phyloP scores from a whole-genome alignment of 2,329 filamentous ascomycete species.

The Thelonectria olida region DNA sequence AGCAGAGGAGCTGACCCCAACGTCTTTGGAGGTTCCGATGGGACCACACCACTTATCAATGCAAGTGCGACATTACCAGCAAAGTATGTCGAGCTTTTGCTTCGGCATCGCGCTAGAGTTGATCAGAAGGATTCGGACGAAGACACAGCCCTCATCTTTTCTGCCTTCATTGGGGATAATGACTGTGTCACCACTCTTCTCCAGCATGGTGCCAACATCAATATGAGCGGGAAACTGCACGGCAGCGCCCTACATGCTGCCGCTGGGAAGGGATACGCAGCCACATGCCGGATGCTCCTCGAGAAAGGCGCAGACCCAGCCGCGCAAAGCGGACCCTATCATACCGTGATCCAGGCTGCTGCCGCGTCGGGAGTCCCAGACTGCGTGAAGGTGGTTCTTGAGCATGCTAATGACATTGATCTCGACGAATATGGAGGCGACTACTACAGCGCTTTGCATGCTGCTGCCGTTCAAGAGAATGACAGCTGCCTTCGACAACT shows the following conservation, averaged over 20 bases:
- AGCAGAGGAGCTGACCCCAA: conserved; percentile 4
- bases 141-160: conserved; percentile 17
- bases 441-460: conserved; percentile 14
- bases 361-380: conserved; percentile 15
- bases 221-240: conserved; percentile 10
- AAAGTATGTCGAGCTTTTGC: not conserved
- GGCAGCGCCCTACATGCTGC: conserved; percentile 19
- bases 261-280: conserved; percentile 2
- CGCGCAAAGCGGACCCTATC: conserved; percentile 6
- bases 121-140: conserved; percentile 11
- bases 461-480: conserved; percentile 16
- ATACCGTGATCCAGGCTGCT: conserved; percentile 19
- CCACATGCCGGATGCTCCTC: conserved; percentile 11
- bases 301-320: conserved; percentile 13
- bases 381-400: conserved; percentile 16
- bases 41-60: conserved; percentile 14
- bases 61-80: conserved; percentile 1
- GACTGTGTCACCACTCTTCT: conserved; percentile 9
- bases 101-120: conserved; percentile 4
- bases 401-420: conserved; percentile 11
- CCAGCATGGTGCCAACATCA: conserved; percentile 2
- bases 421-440: conserved; percentile 16
- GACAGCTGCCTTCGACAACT: conserved; percentile 20
- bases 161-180: not conserved
- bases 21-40: conserved; percentile 9